phyloP scores from a whole-genome alignment of 2,329 filamentous ascomycete species.

The Nannizziopsis barbatae region DNA sequence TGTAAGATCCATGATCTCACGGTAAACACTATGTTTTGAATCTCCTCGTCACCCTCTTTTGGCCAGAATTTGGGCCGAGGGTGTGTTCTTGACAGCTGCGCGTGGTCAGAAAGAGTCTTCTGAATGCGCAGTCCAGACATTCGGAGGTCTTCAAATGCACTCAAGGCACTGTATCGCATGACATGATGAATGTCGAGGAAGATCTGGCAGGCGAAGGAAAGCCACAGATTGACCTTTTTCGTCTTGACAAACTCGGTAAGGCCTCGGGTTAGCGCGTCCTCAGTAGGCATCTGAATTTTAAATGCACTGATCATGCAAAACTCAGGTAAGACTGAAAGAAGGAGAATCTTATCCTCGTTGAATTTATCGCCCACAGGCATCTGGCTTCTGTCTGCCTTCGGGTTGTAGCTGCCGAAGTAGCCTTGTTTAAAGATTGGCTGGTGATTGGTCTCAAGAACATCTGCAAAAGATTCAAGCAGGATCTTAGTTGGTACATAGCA shows the following conservation, averaged over 20 bases:
- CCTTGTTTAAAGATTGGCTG: not conserved
- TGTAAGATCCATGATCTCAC: too few relatives aligned
- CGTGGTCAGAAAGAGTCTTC: conserved; percentile 21
- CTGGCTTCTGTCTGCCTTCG: conserved; percentile 9
- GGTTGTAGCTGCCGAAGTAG: conserved; percentile 11
- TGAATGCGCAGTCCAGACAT: conserved; percentile 22
- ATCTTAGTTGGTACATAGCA: conserved; percentile 8
- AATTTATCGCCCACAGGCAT: conserved; percentile 25
- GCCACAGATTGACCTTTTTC: conserved; percentile 25
- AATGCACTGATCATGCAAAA: conserved; percentile 14
- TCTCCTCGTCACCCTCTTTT: not conserved
- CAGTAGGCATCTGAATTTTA: conserved; percentile 17
- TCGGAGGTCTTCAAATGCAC: conserved; percentile 12
- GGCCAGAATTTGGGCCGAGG: conserved; percentile 22
- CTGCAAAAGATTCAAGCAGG: conserved; percentile 10
- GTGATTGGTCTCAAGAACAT: not conserved
- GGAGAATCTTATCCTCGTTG: conserved; percentile 26
- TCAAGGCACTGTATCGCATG: conserved; percentile 18
- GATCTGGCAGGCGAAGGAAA: conserved; percentile 33
- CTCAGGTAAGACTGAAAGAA: conserved; percentile 28
- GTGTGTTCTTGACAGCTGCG: conserved; percentile 17
- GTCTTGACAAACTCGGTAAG: conserved; percentile 26
- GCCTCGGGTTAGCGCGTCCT: conserved; percentile 32
- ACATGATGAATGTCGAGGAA: conserved; percentile 34
- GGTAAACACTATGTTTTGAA: too few relatives aligned